Evolutionary conservation across 192 early-diverging fungal genomes (phyloP).

Genomic region (Linnemannia hyalina): DNA sequence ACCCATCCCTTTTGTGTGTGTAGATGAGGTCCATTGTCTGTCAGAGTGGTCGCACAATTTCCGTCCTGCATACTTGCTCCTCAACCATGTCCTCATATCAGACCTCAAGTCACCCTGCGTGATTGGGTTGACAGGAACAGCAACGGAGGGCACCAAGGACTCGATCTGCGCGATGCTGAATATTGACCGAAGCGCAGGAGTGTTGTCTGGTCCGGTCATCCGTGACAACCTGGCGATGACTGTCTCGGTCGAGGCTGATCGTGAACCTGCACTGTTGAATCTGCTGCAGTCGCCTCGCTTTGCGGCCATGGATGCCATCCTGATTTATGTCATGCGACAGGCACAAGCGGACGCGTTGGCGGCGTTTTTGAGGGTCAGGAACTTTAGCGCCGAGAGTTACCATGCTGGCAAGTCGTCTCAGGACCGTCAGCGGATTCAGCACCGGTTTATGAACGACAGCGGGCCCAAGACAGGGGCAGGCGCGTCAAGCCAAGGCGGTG

Average conservation of each 20-base stretch:
- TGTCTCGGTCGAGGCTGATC: conserved; percentile 62
- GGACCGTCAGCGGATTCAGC: conserved; percentile 75
- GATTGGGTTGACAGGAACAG: conserved; percentile 81
- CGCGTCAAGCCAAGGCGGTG: conserved; percentile 7
- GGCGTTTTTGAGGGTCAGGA: conserved; percentile 72
- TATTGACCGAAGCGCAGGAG: conserved; percentile 60
- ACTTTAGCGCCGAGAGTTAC: conserved; percentile 79
- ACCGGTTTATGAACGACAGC: conserved; percentile 68
- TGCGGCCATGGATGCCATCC: conserved; percentile 66
- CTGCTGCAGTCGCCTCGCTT: conserved; percentile 68
- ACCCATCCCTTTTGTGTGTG: conserved; percentile 70
- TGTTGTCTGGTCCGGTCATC: conserved; percentile 66
- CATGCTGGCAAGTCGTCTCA: conserved; percentile 77
- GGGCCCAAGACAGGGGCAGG: conserved; percentile 20
- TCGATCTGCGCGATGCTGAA: conserved; percentile 72
- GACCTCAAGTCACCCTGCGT: conserved; percentile 66
- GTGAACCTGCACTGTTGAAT: conserved; percentile 67
- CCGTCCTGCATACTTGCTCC: conserved; percentile 75
- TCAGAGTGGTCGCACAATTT: conserved; percentile 93
- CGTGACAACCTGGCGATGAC: conserved; percentile 74
- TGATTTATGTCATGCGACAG: conserved; percentile 78
- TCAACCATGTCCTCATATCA: conserved; percentile 62
- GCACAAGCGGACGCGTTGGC: conserved; percentile 77
- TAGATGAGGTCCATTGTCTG: conserved; percentile 89
- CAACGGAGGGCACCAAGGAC: conserved; percentile 67